Percentiles rank a stretch among this genome's conserved stretches.
Conservation (phyloP, 2,329 filamentous ascomycete species). For the Emmonsiellopsis sp. region DNA sequence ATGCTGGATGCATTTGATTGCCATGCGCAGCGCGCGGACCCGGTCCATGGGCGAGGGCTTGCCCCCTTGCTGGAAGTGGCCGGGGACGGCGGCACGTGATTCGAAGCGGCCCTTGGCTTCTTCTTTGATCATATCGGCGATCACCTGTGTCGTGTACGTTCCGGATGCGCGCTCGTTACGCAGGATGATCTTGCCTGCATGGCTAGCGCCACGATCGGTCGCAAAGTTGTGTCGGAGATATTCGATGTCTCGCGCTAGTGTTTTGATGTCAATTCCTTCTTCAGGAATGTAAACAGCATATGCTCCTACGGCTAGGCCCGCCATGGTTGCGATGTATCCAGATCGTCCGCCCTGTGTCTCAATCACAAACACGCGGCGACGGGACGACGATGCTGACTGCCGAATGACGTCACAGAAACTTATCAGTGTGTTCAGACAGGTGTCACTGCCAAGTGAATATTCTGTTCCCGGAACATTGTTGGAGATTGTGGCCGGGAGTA, state of each 20-base stretch:
- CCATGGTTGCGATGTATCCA: slow-evolving; percentile 86
- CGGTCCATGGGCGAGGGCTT: slow-evolving; percentile 94
- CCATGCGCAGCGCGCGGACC: slow-evolving; percentile 80
- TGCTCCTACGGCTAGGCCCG: slow-evolving; percentile 84
- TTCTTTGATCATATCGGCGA: slow-evolving; percentile 91
- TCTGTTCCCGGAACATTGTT: slow-evolving; percentile 98
- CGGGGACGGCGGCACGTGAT: slow-evolving; percentile 80
- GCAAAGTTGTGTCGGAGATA: slow-evolving; percentile 79
- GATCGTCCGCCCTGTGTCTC: slow-evolving; percentile 94
- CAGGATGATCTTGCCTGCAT: slow-evolving; percentile 89
- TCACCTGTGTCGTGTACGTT: slow-evolving; percentile 85
- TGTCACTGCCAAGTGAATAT: slow-evolving; percentile 93
- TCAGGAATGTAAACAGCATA: slow-evolving; percentile 93
- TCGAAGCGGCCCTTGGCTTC: slow-evolving; percentile 90
- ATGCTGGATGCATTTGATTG: slow-evolving; percentile 90
- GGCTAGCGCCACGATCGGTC: slow-evolving; percentile 75
- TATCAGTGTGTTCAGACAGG: slow-evolving; percentile 89
- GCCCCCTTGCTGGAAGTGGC: slow-evolving; percentile 90
- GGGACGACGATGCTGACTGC: slow-evolving; percentile 88
- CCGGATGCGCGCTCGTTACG: slow-evolving; percentile 89
- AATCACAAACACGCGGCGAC: slow-evolving; percentile 91
- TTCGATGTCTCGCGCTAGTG: slow-evolving; percentile 82
- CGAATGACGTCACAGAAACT: slow-evolving; percentile 96
- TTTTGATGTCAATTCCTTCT: slow-evolving; percentile 87
- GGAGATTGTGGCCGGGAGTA: slow-evolving; percentile 92